These are phyloP conservation scores for Vigna trinervia DNA, from an alignment of 306 rosid genomes.

Conservation along the genomic window DNA sequence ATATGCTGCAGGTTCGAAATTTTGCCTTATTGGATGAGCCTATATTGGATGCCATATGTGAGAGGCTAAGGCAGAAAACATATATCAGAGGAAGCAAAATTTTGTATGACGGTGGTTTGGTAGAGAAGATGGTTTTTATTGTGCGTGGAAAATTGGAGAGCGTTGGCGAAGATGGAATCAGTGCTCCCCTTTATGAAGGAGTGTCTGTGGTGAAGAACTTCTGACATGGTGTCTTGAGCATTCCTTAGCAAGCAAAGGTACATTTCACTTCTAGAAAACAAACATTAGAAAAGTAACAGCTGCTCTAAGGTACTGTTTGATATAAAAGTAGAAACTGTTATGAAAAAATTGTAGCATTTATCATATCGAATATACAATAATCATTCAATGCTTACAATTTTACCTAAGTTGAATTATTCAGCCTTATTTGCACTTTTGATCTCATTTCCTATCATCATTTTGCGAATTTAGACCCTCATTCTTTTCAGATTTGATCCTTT, in stretches of 20 bases:
- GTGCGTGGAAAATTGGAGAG: slow-evolving; percentile 83
- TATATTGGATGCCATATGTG: slow-evolving; percentile 78
- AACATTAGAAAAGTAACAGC: not conserved
- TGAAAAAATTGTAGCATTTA: not conserved
- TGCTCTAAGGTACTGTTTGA: not conserved
- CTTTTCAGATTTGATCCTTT: too few relatives aligned
- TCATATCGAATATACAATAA: not conserved
- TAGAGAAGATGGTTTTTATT: slow-evolving; percentile 84
- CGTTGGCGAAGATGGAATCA: slow-evolving; percentile 62
- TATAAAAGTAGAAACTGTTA: not conserved
- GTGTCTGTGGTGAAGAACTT: slow-evolving; percentile 90
- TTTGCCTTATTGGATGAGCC: slow-evolving; percentile 80
- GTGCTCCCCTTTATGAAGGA: slow-evolving; percentile 60
- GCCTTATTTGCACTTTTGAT: not conserved
- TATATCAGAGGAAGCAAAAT: slow-evolving; percentile 81
- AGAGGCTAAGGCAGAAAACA: slow-evolving; percentile 75
- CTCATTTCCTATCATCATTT: not conserved
- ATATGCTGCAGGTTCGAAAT: slow-evolving; percentile 68
- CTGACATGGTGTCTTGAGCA: slow-evolving; percentile 81
- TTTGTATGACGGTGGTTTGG: slow-evolving; percentile 51
- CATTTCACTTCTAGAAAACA: not conserved
- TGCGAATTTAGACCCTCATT: too few relatives aligned
- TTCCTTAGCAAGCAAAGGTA: slow-evolving; percentile 43
- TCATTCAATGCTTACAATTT: not conserved
- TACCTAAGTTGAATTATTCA: not conserved